Base-by-base conservation (phyloP, 176 grass and related monocot genomes). In the Carex cristatella region DNA sequence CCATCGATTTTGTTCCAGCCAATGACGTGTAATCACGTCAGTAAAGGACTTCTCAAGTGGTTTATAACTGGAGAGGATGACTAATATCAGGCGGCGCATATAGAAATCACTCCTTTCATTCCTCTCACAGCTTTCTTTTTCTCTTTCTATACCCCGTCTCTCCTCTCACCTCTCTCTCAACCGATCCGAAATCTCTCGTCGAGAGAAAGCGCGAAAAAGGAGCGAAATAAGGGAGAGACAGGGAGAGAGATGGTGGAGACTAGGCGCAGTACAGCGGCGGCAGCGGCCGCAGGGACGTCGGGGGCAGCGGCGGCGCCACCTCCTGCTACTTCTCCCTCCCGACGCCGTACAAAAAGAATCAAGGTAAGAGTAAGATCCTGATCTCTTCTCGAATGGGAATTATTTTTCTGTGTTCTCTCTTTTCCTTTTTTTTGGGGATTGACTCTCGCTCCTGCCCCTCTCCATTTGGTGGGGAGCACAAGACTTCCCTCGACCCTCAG, bases 221-320 rank as follows among this genome's bases (percentile, higher is more conserved):
- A 91, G 92, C 83, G 85, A 65, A 85, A 83, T 7, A 77, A 86
- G 33, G 86, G 51, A 65, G 32, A 79, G 61, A 28, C 61, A 31
- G 67, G 60, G 74, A 80, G 4, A 42, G 84, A 88, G 83, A 95
- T 95, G 94, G 94, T 96, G 15, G 94, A 96, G 3, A 96, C 94
- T 13, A 60, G 94, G 81, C 79, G 94, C 56, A 90, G 88, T 84
- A 61, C 91, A 38, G 91, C 85, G 1, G 83, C 23, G 54, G 75
- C 88, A 55, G 85, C 85, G 27, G 71, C 48, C 14, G 58, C 66
- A 1, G 19, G 84, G 76, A 81, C 82, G 9, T 75, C 92, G 30
- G 84, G 85, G 18, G 30, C 62, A 23, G 3, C 56, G 79, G 23
- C 76, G 0, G 10, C 67, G 1, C 38, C 81, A 0, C 51, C 85